Percentiles rank a stretch among this genome's conserved stretches.
phyloP scores from a whole-genome alignment of 2,329 filamentous ascomycete species.

The Cladorrhinum sp. region DNA sequence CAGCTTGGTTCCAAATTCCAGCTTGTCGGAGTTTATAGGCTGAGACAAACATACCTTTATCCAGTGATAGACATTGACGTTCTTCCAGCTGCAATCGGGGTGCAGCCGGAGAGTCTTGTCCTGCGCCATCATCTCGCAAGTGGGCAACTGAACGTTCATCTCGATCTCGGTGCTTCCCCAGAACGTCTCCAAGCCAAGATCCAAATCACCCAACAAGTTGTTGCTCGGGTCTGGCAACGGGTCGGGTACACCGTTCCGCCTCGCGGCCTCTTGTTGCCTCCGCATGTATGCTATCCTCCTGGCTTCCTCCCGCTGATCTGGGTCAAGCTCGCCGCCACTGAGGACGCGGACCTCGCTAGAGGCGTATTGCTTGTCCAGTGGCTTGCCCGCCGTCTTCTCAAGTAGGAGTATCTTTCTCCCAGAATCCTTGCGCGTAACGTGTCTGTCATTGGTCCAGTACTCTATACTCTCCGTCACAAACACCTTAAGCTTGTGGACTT shows the following conservation, averaged over 20 bases:
- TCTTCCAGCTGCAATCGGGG: constrained; percentile 90
- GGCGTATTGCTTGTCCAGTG: constrained; percentile 68
- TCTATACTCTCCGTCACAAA: constrained; percentile 87
- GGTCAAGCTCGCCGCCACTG: constrained; percentile 72
- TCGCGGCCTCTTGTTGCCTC: constrained; percentile 53
- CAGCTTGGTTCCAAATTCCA: background rate
- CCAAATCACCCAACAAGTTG: constrained; percentile 78
- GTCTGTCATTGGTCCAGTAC: constrained; percentile 83
- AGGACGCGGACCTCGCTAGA: constrained; percentile 73
- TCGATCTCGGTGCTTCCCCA: constrained; percentile 92
- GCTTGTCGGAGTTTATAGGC: background rate
- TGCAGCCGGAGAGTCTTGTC: constrained; percentile 66
- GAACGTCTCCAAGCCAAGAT: constrained; percentile 65
- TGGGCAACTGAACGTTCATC: constrained; percentile 88
- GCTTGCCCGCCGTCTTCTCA: constrained; percentile 80
- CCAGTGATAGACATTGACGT: constrained; percentile 93
- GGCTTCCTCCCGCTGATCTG: constrained; percentile 46
- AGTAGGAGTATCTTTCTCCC: constrained; percentile 81
- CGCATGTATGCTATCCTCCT: constrained; percentile 45
- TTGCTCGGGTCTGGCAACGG: constrained; percentile 53
- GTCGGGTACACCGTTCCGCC: constrained; percentile 37
- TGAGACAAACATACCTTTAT: constrained; percentile 67
- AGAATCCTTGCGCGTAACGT: constrained; percentile 79
- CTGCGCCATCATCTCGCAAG: constrained; percentile 79
- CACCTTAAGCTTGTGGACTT: constrained; percentile 89